Evolutionary conservation across 164 flowering plant species (phyloP).

Genomic region (Stephania japonica): DNA sequence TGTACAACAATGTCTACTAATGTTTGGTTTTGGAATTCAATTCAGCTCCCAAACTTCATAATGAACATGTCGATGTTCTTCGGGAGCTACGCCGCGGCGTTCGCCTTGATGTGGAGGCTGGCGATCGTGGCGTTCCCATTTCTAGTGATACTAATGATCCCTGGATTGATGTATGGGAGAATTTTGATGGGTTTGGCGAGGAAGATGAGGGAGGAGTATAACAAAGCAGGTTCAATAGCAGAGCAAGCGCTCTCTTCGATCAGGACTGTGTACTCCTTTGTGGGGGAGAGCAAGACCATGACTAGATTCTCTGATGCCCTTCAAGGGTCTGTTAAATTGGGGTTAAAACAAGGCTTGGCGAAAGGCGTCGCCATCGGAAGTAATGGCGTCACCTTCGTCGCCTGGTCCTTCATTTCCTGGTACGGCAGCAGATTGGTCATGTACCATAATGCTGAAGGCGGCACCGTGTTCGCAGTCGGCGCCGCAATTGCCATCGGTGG

Average conservation of each 20-base stretch:
- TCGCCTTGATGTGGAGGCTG: conserved; percentile 61
- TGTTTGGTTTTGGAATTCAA: background rate
- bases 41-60: conserved; percentile 70
- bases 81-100: conserved; percentile 54
- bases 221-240: conserved; percentile 52
- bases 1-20: too few relatives aligned
- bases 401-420: conserved; percentile 76
- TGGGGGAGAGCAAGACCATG: conserved; percentile 58
- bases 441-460: conserved; percentile 66
- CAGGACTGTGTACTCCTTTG: conserved; percentile 84
- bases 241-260: conserved; percentile 80
- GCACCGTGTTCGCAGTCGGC: conserved; percentile 73
- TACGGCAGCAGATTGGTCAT: conserved; percentile 76
- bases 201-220: conserved; percentile 61
- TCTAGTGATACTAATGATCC: conserved; percentile 53
- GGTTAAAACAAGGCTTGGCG: conserved; percentile 63
- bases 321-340: conserved; percentile 56
- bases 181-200: conserved; percentile 53
- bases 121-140: conserved; percentile 72
- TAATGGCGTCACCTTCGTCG: conserved; percentile 59
- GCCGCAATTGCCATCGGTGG: conserved; percentile 68
- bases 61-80: conserved; percentile 54
- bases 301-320: conserved; percentile 53
- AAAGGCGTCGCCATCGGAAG: conserved; percentile 90
- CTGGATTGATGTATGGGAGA: conserved; percentile 73